Percentiles rank a stretch among this genome's conserved stretches.
Conservation (phyloP, 306 rosid genomes). For the Gastrolobium bilobum region DNA sequence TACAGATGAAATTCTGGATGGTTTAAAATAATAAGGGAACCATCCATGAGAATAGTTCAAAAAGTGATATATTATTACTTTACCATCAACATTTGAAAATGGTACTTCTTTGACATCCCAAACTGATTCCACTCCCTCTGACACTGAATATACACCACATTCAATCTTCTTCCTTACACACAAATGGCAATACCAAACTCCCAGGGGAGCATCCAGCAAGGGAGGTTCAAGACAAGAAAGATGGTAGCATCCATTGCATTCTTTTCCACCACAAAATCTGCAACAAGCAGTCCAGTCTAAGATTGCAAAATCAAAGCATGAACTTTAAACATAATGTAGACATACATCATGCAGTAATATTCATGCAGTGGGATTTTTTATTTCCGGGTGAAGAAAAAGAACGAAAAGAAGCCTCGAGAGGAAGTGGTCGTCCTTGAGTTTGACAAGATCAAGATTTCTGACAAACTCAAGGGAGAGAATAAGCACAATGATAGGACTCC, state of each 20-base stretch:
- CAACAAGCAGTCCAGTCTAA: slow-evolving; percentile 29
- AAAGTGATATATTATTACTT: not conserved
- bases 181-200: slow-evolving; percentile 72
- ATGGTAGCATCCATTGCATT: slow-evolving; percentile 70
- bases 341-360: slow-evolving; percentile 20
- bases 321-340: slow-evolving; percentile 16
- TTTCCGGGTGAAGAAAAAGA: too few species aligned
- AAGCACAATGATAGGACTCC: too few species aligned
- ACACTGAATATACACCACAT: slow-evolving; percentile 69
- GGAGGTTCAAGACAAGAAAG: slow-evolving; percentile 80
- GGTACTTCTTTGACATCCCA: slow-evolving; percentile 60
- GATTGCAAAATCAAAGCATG: slow-evolving; percentile 17
- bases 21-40: slow-evolving; percentile 7
- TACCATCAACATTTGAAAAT: slow-evolving; percentile 61
- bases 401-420: too few species aligned
- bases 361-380: not conserved
- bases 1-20: not conserved
- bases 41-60: slow-evolving; percentile 5
- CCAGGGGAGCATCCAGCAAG: slow-evolving; percentile 62
- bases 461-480: too few species aligned
- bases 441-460: too few species aligned
- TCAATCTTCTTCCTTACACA: slow-evolving; percentile 72
- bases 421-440: too few species aligned
- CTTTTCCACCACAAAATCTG: slow-evolving; percentile 81
- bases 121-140: slow-evolving; percentile 72